Evolutionary conservation across 139 green algal species (phyloP), one percentile per base, ranked within the genome.

Genomic region (Coelastrella sp.): DNA sequence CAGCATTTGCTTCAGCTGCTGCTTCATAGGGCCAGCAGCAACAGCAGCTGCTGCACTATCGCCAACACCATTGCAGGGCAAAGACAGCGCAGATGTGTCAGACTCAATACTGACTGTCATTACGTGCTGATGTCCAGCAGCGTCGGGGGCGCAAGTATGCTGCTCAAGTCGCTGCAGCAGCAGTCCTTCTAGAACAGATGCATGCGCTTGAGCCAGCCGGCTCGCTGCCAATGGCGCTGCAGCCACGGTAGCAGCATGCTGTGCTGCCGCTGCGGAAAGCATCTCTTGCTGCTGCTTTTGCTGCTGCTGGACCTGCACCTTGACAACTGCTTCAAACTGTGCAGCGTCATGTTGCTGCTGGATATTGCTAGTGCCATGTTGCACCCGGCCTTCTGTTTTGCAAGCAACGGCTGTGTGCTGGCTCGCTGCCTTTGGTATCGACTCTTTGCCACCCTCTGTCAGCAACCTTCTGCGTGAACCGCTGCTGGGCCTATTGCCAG

Each of bases 1-100:
- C 48, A 81, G 30, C 32, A 81, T 30, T 50, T 81, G 73, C 32
- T 67, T 37, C 50, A 81, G 48, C 73, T 81, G 73, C 50, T 48
- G 48, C 48, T 81, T 81, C 23, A 50, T 81, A 2, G 67, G 30
- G 23, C 73, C 73, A 8, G n/a, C 73, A 4, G 50, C 50, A n/a
- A n/a, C n/a, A 25, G 50, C 73, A n/a, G 73, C 73, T 35, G 35
- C 73, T 43, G 73, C 50, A 50, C 67, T 50, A 40, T n/a, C 19
- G 37, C 48, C 72, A 32, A 50, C 73, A 48, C 48, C 73, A 35
- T 30, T 50, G 5, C 40, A 57, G 11, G 48, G 48, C 59, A 81
- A 27, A 11, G 73, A 81, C 32, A 81, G 32, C 8, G 73, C 40
- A 11, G 73, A 81, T 32, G 7, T 27, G n/a, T 81, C 73, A n/a